Conservation (phyloP, 2,329 filamentous ascomycete species). For the Curvularia lunata region DNA sequence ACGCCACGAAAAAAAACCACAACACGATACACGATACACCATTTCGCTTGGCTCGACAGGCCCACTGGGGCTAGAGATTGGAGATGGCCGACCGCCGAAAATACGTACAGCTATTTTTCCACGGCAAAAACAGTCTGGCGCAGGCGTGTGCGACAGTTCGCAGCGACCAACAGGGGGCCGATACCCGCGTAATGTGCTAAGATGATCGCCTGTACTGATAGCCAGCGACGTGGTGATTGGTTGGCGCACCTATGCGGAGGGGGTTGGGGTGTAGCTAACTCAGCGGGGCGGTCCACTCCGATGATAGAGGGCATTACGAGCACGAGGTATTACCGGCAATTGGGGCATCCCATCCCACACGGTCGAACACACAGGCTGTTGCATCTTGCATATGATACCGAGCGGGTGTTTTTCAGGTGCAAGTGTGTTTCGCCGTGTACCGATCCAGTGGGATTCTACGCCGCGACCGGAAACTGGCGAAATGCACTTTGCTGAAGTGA, state of each 20-base stretch:
- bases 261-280: conserved; percentile 21
- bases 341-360: conserved; percentile 28
- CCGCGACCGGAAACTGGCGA: conserved; percentile 3
- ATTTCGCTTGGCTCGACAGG: conserved; percentile 18
- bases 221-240: conserved; percentile 33
- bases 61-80: conserved; percentile 28
- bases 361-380: conserved; percentile 5
- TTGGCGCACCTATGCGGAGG: conserved; percentile 5
- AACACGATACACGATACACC: conserved; percentile 37
- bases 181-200: conserved; percentile 37
- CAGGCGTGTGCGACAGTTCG: conserved; percentile 20
- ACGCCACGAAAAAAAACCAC: conserved; percentile 24
- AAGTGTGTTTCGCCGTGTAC: conserved; percentile 34
- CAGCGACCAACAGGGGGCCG: conserved; percentile 22
- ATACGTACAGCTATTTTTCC: conserved; percentile 27
- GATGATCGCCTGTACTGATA: conserved; percentile 38
- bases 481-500: background rate
- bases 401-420: conserved; percentile 8
- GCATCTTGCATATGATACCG: conserved; percentile 15
- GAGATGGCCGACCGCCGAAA: conserved; percentile 43
- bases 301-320: conserved; percentile 23
- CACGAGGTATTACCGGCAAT: conserved; percentile 7
- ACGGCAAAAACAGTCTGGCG: conserved; percentile 25
- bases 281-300: conserved; percentile 40
- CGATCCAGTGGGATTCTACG: conserved; percentile 27